These are phyloP conservation scores for Pistacia atlantica DNA, from an alignment of 345 rosid genomes.

Conservation along the genomic window DNA sequence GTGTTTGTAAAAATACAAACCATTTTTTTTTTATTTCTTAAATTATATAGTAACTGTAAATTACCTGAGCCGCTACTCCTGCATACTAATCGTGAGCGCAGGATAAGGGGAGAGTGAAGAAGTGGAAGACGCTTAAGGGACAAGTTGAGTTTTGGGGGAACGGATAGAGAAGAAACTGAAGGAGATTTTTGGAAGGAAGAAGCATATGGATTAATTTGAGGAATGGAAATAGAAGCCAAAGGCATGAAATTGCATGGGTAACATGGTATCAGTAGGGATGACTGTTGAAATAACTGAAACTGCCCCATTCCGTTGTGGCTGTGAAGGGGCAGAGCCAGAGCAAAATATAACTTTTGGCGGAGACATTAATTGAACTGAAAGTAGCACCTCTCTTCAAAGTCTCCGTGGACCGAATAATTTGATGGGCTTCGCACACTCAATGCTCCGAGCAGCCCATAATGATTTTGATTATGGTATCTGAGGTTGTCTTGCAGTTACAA, in stretches of 20 bases:
- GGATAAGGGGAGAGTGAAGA: conserved; percentile 9
- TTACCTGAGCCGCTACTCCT: conserved; percentile 32
- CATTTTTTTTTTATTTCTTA: neutral
- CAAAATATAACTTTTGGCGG: too few relatives aligned
- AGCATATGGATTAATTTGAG: neutral
- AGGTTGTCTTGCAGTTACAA: too few relatives aligned
- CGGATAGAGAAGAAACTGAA: neutral
- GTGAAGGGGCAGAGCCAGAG: neutral
- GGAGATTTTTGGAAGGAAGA: conserved; percentile 5
- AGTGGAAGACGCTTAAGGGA: conserved; percentile 6
- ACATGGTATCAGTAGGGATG: conserved; percentile 14
- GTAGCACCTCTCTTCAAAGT: too few relatives aligned
- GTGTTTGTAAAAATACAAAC: conserved; percentile 21
- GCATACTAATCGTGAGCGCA: conserved; percentile 27
- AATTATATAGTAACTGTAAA: neutral
- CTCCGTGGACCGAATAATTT: too few relatives aligned
- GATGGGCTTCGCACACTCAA: too few relatives aligned
- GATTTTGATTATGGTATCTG: too few relatives aligned
- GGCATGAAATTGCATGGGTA: conserved; percentile 5
- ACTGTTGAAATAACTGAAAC: conserved; percentile 26
- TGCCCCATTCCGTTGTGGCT: conserved; percentile 24
- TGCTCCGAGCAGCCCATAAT: too few relatives aligned
- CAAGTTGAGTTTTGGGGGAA: neutral
- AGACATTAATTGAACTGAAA: too few relatives aligned
- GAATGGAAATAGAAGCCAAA: conserved; percentile 17